phyloP scores from a whole-genome alignment of 164 flowering plant species.

The Tetrastigma voinierianum region DNA sequence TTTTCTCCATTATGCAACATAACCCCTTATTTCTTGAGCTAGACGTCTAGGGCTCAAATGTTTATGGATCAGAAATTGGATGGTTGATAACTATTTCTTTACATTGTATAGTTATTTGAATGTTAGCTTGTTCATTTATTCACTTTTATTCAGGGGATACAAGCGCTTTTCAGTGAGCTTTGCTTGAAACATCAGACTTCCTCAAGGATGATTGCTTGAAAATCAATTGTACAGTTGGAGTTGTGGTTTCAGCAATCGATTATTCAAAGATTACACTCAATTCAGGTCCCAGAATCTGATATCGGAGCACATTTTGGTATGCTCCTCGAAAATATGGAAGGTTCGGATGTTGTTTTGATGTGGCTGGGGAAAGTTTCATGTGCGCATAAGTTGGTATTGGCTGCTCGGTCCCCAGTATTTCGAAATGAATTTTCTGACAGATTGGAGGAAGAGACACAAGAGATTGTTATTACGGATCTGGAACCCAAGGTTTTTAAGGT shows the following conservation, averaged over 20 bases:
- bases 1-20: no score
- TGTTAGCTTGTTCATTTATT: background rate
- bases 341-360: constrained; percentile 74
- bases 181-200: constrained; percentile 81
- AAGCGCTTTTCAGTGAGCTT: constrained; percentile 83
- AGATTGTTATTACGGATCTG: constrained; percentile 50
- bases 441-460: constrained; percentile 38
- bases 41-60: no score
- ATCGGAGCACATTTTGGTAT: constrained; percentile 76
- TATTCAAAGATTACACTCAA: constrained; percentile 46
- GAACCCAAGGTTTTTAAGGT: constrained; percentile 95
- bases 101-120: background rate
- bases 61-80: no score
- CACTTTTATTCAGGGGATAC: constrained; percentile 68
- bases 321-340: constrained; percentile 72
- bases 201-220: constrained; percentile 82
- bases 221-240: constrained; percentile 83
- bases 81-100: background rate
- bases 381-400: constrained; percentile 89
- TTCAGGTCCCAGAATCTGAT: constrained; percentile 72
- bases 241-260: constrained; percentile 71
- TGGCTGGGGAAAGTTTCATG: constrained; percentile 69
- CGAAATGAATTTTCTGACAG: constrained; percentile 49
- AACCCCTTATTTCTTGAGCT: no score
- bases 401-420: constrained; percentile 80